A percentile compares a stretch with the other conserved stretches of the same genome.
Conservation (phyloP, 192 early-diverging fungal species). For the Backusella sp. region DNA sequence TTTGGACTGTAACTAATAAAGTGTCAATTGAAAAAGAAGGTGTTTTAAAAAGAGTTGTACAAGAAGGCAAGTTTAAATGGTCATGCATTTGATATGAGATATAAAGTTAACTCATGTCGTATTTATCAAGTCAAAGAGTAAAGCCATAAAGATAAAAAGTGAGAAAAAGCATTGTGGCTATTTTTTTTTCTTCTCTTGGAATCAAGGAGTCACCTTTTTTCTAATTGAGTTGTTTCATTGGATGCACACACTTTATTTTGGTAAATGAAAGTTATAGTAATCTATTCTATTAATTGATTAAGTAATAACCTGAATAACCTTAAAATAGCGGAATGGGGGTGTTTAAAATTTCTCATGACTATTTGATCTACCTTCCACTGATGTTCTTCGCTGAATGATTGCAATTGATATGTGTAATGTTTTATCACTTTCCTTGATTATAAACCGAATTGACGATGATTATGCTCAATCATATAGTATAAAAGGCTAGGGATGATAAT, state of each 20-base stretch:
- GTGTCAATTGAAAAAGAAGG: constrained; percentile 5
- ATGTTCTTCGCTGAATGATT: background rate
- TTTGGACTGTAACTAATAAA: background rate
- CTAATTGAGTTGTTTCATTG: background rate
- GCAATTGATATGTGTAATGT: background rate
- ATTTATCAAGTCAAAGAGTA: background rate
- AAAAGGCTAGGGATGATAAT: too few species aligned
- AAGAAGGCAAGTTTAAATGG: background rate
- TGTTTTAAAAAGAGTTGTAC: constrained; percentile 6
- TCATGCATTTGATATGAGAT: background rate
- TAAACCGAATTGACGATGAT: background rate
- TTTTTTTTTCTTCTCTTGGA: background rate
- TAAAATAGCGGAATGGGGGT: background rate
- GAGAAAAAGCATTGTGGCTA: background rate
- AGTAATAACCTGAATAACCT: background rate
- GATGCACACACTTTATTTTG: background rate
- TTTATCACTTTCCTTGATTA: background rate
- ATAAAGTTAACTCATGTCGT: background rate
- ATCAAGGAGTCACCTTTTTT: background rate
- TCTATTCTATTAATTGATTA: background rate
- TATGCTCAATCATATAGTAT: too few species aligned
- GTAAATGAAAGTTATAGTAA: background rate
- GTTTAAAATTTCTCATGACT: background rate
- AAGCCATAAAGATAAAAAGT: background rate
- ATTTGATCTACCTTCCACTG: background rate